phyloP scores from a whole-genome alignment of 257 asterid genomes.

The Capsicum pubescens region DNA sequence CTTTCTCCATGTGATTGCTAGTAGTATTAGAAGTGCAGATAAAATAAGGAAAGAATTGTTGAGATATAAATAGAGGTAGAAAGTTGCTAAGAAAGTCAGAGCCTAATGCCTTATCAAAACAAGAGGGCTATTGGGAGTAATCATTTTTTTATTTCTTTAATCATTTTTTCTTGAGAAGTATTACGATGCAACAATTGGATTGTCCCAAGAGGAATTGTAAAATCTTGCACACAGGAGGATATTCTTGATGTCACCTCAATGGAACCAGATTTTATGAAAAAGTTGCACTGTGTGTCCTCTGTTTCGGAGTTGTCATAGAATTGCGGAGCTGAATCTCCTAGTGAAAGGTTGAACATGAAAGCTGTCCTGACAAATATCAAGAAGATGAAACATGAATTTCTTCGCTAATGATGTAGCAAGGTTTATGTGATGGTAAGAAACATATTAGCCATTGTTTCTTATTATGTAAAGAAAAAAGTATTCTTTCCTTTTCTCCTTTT shows the following conservation, averaged over 20 bases:
- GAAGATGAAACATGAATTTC: not conserved
- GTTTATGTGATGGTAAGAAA: not conserved
- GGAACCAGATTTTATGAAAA: no score
- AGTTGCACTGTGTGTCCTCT: not conserved
- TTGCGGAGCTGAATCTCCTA: constrained; percentile 5
- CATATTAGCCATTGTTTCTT: no score
- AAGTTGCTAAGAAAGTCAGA: not conserved
- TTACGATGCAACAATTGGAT: no score
- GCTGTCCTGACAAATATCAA: not conserved
- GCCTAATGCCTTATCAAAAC: no score
- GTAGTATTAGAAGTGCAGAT: not conserved
- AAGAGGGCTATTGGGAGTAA: not conserved
- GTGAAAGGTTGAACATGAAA: constrained; percentile 9
- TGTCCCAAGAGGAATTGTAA: no score
- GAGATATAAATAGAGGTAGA: not conserved
- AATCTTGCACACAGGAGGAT: no score
- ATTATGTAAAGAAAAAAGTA: no score
- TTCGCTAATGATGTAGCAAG: not conserved
- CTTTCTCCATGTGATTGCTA: not conserved
- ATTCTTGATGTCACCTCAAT: no score
- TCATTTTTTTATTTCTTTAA: no score
- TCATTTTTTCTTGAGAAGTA: no score
- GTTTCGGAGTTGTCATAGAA: not conserved
- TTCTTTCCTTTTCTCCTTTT: no score
- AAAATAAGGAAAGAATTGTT: not conserved